A percentile compares a stretch with the other conserved stretches of the same genome.
Evolutionary conservation across 148 eudicot species (phyloP).

Genomic region (Suaeda aralocaspica): DNA sequence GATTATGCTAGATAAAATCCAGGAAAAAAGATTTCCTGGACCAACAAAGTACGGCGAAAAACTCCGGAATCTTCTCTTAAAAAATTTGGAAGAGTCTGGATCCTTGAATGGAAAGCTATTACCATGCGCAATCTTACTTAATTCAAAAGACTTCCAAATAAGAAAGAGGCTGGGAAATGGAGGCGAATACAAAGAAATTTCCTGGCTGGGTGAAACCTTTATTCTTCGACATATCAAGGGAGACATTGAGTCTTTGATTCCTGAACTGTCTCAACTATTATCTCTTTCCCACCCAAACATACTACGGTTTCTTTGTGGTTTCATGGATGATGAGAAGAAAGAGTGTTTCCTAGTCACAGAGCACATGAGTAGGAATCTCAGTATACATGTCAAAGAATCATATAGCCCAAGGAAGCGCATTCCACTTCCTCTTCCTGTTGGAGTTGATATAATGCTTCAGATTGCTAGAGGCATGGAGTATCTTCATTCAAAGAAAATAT

Average conservation of each 20-base stretch:
- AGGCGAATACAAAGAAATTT: constrained; percentile 68
- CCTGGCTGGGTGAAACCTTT: constrained; percentile 72
- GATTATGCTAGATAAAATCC: constrained; percentile 43
- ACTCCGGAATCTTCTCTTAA: constrained; percentile 41
- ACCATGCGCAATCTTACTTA: constrained; percentile 44
- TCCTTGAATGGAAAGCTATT: constrained; percentile 34
- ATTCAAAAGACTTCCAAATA: constrained; percentile 63
- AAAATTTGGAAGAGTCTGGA: constrained; percentile 37
- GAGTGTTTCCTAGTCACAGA: constrained; percentile 72
- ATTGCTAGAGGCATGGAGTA: constrained; percentile 90
- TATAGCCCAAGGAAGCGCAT: constrained; percentile 44
- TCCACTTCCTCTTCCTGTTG: constrained; percentile 50
- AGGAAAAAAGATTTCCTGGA: constrained; percentile 31
- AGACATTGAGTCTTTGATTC: constrained; percentile 35
- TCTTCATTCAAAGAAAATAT: constrained; percentile 63
- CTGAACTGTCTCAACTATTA: constrained; percentile 38
- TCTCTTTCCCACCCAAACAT: constrained; percentile 71
- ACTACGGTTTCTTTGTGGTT: constrained; percentile 49
- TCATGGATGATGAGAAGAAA: constrained; percentile 56
- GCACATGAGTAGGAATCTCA: constrained; percentile 60
- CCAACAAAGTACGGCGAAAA: constrained; percentile 40
- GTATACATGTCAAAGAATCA: constrained; percentile 48
- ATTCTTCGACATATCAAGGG: constrained; percentile 58
- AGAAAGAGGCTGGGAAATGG: constrained; percentile 57
- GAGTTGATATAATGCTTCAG: constrained; percentile 77